Evolutionary conservation across 495 filamentous ascomycete species (phyloP).

Genomic region (Cudoniella acicularis): DNA sequence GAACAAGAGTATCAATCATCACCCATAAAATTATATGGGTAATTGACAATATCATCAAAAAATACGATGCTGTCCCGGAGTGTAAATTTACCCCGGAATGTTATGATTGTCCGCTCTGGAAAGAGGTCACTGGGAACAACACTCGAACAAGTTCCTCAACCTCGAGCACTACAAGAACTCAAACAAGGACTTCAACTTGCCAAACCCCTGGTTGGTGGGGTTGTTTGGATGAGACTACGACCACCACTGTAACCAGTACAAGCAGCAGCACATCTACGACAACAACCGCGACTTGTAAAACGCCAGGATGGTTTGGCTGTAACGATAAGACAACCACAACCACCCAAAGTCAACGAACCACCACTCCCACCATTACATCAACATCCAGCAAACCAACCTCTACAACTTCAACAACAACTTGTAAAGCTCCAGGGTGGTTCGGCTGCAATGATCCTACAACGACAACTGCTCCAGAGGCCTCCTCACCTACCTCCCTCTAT

Average conservation of each 20-base stretch:
- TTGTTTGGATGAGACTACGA: conserved; percentile 60
- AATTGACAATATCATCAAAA: conserved; percentile 78
- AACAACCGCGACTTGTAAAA: conserved; percentile 50
- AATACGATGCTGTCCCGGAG: conserved; percentile 71
- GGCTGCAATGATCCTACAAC: conserved; percentile 44
- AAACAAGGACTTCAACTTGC: conserved; percentile 77
- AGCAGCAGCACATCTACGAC: conserved; percentile 44
- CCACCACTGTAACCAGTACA: conserved; percentile 38
- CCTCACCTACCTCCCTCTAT: conserved; percentile 25
- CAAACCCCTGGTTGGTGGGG: conserved; percentile 86
- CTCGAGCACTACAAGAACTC: conserved; percentile 59
- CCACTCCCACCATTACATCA: conserved; percentile 41
- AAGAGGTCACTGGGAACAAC: conserved; percentile 87
- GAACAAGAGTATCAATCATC: conserved; percentile 81
- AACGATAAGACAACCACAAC: conserved; percentile 41
- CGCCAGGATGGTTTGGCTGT: conserved; percentile 61
- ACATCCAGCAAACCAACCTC: conserved; percentile 30
- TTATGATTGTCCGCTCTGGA: conserved; percentile 88
- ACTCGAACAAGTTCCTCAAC: conserved; percentile 68
- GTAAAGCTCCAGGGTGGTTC: conserved; percentile 65
- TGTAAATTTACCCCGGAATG: conserved; percentile 74
- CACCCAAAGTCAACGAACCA: conserved; percentile 29
- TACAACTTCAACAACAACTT: conserved; percentile 36
- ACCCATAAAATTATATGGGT: conserved; percentile 83
- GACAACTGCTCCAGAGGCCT: conserved; percentile 31